Evolutionary conservation across 2,329 filamentous ascomycete species (phyloP), one percentile per base, ranked within the genome.

Genomic region (Huntiella decipiens): DNA sequence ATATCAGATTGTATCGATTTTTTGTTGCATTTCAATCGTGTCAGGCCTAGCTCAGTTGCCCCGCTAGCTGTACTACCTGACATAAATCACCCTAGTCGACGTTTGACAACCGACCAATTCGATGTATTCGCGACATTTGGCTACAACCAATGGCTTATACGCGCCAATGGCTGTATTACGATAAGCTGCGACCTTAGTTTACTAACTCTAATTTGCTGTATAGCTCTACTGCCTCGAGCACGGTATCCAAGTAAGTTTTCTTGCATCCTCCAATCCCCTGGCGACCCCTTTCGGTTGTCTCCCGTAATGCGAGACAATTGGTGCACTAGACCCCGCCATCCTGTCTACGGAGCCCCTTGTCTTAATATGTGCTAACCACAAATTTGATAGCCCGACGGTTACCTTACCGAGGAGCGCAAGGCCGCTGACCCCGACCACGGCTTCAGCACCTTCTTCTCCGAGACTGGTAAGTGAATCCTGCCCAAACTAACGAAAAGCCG

Each of bases 141-240:
- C 8, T 28, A 28, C 22, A 10, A 4, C 22, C 22, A 10, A 7
- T 10, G 22, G 22, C 22, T 28, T 28, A 28, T 28, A 28, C 22
- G 22, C 22, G 22, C 22, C 22, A 28, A 28, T 28, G 22, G 22
- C 22, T 28, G 22, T 28, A 28, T 28, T 28, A 28, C 22, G 7
- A 28, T 28, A 28, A 28, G 8, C 22, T 28, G 22, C 35, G n/a
- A 22, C 38, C 7, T 28, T 31, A 22, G 22, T 19, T 13, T 28
- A 41, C 22, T 41, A 41, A 41, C 39, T 31, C 15, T 31, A 12
- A 52, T 22, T 38, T 37, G 5, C 44, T 16, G 4, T 46, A 13
- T 66, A 98, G 91, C 84, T 98, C 54, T 98, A 98, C 79, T 98
- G 91, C 71, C 85, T 98, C 61, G 91, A 98, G 77, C 91, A 98